Evolutionary conservation across 2,329 filamentous ascomycete species (phyloP).

Genomic region (Coniochaeta sp.): DNA sequence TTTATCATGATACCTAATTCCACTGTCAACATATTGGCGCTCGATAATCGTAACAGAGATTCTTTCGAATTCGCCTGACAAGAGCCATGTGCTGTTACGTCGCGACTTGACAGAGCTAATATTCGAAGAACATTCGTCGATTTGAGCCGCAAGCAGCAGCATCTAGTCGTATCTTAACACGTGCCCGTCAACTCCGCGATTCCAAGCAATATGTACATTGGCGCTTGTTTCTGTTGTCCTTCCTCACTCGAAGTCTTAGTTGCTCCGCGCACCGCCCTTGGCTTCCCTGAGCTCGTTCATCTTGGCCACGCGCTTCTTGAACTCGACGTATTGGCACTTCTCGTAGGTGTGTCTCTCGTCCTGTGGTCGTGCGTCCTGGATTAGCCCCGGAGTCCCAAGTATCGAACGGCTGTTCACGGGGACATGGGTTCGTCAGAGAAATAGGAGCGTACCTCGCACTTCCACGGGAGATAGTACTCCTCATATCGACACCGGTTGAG

Average conservation of each 20-base stretch:
- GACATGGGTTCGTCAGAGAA: neutral
- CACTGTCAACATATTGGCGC: neutral
- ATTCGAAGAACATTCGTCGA: neutral
- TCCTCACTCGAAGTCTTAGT: conserved; percentile 39
- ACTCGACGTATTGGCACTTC: conserved; percentile 98
- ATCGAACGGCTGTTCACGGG: neutral
- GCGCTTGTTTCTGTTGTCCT: neutral
- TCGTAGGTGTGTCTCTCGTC: conserved; percentile 96
- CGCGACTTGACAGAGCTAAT: neutral
- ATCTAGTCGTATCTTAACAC: neutral
- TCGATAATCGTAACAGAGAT: neutral
- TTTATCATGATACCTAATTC: neutral
- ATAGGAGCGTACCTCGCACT: conserved; percentile 72
- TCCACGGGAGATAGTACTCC: conserved; percentile 94
- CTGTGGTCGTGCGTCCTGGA: conserved; percentile 39
- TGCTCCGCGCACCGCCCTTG: conserved; percentile 79
- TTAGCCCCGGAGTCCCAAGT: neutral
- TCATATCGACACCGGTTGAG: conserved; percentile 91
- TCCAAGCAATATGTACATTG: neutral
- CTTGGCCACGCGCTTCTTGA: conserved; percentile 97
- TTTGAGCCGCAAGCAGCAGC: neutral
- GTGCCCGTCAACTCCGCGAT: neutral
- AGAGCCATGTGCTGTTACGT: neutral
- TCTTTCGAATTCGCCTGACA: neutral
- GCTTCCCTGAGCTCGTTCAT: conserved; percentile 92